These are phyloP conservation scores for Maudiozyma humilis DNA, from an alignment of 1,139 yeast genomes.

Conservation along the genomic window DNA sequence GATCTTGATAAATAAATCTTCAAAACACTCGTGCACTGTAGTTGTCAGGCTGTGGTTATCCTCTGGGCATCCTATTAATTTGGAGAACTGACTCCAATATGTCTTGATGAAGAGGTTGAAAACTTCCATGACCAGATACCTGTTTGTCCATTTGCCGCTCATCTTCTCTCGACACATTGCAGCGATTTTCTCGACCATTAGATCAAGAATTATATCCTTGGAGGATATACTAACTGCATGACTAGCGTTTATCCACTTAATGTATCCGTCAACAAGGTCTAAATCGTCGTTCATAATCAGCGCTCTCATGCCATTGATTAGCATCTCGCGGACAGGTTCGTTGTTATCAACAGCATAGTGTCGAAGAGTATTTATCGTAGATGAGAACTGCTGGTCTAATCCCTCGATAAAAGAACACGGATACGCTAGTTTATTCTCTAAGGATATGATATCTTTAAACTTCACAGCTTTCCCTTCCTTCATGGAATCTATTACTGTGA, in stretches of 20 bases:
- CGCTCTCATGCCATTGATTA: slow-evolving; percentile 12
- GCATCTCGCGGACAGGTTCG: slow-evolving; percentile 11
- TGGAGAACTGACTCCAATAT: slow-evolving; percentile 20
- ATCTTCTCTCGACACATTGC: slow-evolving; percentile 35
- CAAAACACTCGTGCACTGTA: slow-evolving; percentile 22
- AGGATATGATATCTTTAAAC: slow-evolving; percentile 19
- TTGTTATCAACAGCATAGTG: slow-evolving; percentile 23
- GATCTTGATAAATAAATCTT: slow-evolving; percentile 30
- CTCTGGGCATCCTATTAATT: slow-evolving; percentile 19
- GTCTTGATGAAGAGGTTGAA: slow-evolving; percentile 22
- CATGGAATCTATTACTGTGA: background rate
- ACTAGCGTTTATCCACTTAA: slow-evolving; percentile 24
- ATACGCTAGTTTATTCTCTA: slow-evolving; percentile 21
- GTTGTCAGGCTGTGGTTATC: slow-evolving; percentile 32
- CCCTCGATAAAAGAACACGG: slow-evolving; percentile 20
- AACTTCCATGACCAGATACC: slow-evolving; percentile 33
- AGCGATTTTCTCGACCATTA: slow-evolving; percentile 38
- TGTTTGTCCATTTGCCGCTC: slow-evolving; percentile 36
- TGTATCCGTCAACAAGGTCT: slow-evolving; percentile 17
- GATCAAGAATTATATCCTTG: slow-evolving; percentile 34
- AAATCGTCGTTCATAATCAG: slow-evolving; percentile 24
- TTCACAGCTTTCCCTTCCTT: background rate
- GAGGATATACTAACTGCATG: slow-evolving; percentile 14
- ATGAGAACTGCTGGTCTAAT: slow-evolving; percentile 14
- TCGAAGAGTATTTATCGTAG: slow-evolving; percentile 18